Percentiles rank a stretch among this genome's conserved stretches.
Conservation (phyloP, 768 basidiomycete genomes). For the Psilocybe tampanensis region DNA sequence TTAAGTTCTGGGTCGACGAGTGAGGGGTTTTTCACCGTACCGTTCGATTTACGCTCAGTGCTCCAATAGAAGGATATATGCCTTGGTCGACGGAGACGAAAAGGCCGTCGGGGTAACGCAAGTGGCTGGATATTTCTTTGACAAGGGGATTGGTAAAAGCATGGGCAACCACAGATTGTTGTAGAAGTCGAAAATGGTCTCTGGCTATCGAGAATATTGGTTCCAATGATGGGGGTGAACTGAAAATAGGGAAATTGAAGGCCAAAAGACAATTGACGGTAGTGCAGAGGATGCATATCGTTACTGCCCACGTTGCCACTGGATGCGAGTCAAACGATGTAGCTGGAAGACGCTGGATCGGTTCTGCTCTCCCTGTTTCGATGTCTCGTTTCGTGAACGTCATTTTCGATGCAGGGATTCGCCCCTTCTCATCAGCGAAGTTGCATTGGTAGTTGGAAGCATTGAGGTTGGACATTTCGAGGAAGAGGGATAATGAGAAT, state of each 20-base stretch:
- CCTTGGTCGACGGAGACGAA: neutral
- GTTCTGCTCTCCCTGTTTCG: neutral
- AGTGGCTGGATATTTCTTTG: neutral
- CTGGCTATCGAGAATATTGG: neutral
- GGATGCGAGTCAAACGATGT: neutral
- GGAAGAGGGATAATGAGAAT: neutral
- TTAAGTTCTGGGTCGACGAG: neutral
- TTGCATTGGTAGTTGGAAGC: neutral
- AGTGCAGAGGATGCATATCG: slow-evolving; percentile 1
- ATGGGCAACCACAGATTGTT: neutral
- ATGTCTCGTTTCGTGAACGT: neutral
- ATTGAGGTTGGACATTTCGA: neutral
- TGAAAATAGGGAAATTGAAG: neutral
- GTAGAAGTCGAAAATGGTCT: neutral
- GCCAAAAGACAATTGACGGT: neutral
- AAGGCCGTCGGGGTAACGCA: neutral
- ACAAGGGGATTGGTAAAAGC: neutral
- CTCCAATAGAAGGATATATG: neutral
- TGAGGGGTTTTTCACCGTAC: neutral
- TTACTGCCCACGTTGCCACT: neutral
- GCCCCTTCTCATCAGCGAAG: neutral
- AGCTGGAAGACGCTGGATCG: neutral
- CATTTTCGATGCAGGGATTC: neutral
- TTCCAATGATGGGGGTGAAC: neutral
- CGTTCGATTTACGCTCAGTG: neutral